Base-by-base conservation (phyloP, 2,329 filamentous ascomycete genomes). In the Apiospora pterosperma region DNA sequence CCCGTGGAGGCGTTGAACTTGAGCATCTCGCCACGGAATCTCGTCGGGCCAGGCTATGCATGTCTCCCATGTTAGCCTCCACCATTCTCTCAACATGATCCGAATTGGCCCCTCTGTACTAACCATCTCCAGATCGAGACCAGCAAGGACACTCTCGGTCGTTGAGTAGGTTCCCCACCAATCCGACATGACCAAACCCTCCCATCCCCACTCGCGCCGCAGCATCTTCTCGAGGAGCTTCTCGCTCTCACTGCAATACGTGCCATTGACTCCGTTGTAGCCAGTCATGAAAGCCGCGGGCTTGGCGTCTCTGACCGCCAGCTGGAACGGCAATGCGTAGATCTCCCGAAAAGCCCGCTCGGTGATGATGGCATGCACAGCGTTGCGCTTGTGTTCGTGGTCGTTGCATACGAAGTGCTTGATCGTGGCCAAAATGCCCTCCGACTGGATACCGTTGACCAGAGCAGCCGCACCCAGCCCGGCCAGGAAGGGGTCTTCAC, bases 351-450 rank as follows among this genome's bases (percentile, higher is more conserved):
- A 75, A 12, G 85, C 84, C 28, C 85, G 79, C 69, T 85, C 81
- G 0, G 84, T 85, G 36, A 88, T 74, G 58, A 85, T 82, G 64
- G 80, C 81, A 67, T 87, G 80, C 0, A 87, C 84, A 8, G 80
- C 82, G 75, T 85, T 85, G 21, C 85, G 80, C 74, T 81, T 82
- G 69, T 87, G 83, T 72, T 88, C 85, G 70, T 87, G 85, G 69
- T 88, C 86, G 67, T 88, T 88, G 75, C 84, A 86, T 23, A 87
- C 81, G 72, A 87, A 88, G 73, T 88, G 86, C 77, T 88, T 88
- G 65, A 86, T 78, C 2, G 84, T 84, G 4, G 86, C 84, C 69
- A 84, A 81, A 39, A 88, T 80, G 11, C 85, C 85, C 21, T 79
- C 85, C 66, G 79, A 81, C 74, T 88, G 83, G 62, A 88, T 86